Evolutionary conservation across 2,329 filamentous ascomycete species (phyloP), one percentile per base, ranked within the genome.

Genomic region (Colletotrichum chlorophyti): DNA sequence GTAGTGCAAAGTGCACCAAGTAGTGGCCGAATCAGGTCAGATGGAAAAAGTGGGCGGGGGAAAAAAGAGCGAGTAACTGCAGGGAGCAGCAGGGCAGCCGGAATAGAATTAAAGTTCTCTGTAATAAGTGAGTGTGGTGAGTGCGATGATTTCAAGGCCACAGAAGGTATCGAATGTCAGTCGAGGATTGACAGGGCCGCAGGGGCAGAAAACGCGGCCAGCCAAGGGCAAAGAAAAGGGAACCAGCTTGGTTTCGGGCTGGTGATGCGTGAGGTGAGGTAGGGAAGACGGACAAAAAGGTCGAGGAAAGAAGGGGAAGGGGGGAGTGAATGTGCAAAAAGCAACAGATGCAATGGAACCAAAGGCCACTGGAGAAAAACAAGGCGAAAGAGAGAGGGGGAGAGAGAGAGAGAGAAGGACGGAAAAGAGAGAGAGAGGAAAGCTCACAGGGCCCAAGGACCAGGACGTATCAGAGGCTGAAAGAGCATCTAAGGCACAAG

Each of bases 401-500:
- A 31, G 45, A 48, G 32, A n/a, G 15, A 32, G 27, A 47, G 17
- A 21, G 24, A 34, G 23, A 37, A 19, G 17, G 29, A 21, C 24
- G 19, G 34, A 24, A 27, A 49, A 23, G 32, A 10, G 35, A 21
- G 42, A 46, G 31, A 24, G 14, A 37, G 37, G 37, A 38, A 19
- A 53, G 49, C 21, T 23, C 17, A 62, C 61, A 66, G 67, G 66
- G 65, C 29, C 47, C 7, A 52, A 15, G 17, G 27, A 29, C 17
- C 7, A 32, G 66, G 69, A 68, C 71, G 74, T 75, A 73, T 74
- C 72, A 72, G 73, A 77, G 74, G 76, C 77, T 78, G 74, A 78
- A 72, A 72, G 72, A 71, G 70, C 70, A 70, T 72, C 73, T 74
- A 74, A 74, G 48, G 72, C 72, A 72, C 76, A 81, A 81, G 78